Conservation (phyloP, 768 basidiomycete genomes). For the Tylopilus sp. region DNA sequence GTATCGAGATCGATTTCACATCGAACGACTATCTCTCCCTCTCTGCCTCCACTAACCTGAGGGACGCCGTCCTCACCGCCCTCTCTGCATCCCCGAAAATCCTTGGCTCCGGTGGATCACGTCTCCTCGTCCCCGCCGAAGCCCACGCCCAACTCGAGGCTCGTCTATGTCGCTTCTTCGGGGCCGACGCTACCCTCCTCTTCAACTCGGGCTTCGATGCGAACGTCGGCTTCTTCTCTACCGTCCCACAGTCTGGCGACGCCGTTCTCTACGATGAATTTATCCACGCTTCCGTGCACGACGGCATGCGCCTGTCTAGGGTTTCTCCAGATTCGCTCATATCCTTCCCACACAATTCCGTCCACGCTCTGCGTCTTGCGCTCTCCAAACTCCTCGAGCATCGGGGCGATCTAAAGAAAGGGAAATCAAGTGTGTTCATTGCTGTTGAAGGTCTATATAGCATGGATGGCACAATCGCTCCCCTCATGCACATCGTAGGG, state of each 20-base stretch:
- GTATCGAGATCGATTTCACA: constrained; percentile 57
- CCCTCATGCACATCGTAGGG: constrained; percentile 63
- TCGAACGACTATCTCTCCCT: constrained; percentile 94
- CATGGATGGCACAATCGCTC: constrained; percentile 94
- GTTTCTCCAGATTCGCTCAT: constrained; percentile 34
- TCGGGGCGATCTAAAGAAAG: constrained; percentile 35
- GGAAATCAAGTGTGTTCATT: constrained; percentile 60
- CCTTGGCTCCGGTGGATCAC: constrained; percentile 84
- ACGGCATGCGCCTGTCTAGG: constrained; percentile 75
- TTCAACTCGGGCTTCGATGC: constrained; percentile 96
- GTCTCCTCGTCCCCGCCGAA: constrained; percentile 65
- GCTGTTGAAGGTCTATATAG: constrained; percentile 89
- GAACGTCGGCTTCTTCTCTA: constrained; percentile 83
- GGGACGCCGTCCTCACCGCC: constrained; percentile 53
- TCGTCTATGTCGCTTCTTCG: constrained; percentile 64
- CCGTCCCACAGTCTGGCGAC: constrained; percentile 75
- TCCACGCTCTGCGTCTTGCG: constrained; percentile 43
- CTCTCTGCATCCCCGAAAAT: constrained; percentile 51
- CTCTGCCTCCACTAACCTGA: constrained; percentile 54
- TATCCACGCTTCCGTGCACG: constrained; percentile 89
- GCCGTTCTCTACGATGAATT: constrained; percentile 79
- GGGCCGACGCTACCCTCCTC: constrained; percentile 61
- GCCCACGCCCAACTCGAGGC: constrained; percentile 67
- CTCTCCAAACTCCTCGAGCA: constrained; percentile 41
- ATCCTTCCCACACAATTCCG: constrained; percentile 72